Evolutionary conservation across 306 rosid species (phyloP).

Genomic region (Corylus avellana): DNA sequence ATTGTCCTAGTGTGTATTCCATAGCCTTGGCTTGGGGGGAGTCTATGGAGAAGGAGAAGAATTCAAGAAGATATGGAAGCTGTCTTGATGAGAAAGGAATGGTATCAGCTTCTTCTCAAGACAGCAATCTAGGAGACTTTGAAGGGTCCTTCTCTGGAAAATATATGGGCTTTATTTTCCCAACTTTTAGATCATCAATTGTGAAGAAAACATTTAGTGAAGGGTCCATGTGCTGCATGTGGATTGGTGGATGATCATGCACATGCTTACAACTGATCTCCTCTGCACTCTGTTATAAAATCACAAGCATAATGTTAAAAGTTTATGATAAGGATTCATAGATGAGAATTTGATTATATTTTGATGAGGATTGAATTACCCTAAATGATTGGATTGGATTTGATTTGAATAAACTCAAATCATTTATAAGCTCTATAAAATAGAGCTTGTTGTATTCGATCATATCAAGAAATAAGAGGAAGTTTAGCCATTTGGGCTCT

Average conservation of each 20-base stretch:
- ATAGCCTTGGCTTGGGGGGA: slow-evolving; percentile 69
- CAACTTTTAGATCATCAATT: slow-evolving; percentile 16
- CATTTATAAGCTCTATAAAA: too few species aligned
- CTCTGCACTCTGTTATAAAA: slow-evolving; percentile 35
- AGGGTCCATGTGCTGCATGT: background rate
- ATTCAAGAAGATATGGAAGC: slow-evolving; percentile 45
- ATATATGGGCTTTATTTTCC: slow-evolving; percentile 57
- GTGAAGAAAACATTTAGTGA: background rate
- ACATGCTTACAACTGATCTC: slow-evolving; percentile 18
- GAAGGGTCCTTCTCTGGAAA: slow-evolving; percentile 48
- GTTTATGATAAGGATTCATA: too few species aligned
- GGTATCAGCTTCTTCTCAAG: slow-evolving; percentile 56
- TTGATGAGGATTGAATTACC: too few species aligned
- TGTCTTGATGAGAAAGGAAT: slow-evolving; percentile 62
- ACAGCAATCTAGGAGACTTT: slow-evolving; percentile 51
- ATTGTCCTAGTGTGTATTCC: slow-evolving; percentile 54
- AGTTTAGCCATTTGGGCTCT: too few species aligned
- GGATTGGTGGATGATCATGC: background rate
- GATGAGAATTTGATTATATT: too few species aligned
- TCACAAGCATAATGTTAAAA: background rate
- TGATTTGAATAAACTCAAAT: too few species aligned
- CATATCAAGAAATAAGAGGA: too few species aligned
- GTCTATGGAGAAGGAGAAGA: slow-evolving; percentile 51
- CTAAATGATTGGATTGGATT: too few species aligned
- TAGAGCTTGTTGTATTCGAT: too few species aligned